Base-by-base conservation (phyloP, 2,329 filamentous ascomycete genomes). In the Ophiostoma piceae region DNA sequence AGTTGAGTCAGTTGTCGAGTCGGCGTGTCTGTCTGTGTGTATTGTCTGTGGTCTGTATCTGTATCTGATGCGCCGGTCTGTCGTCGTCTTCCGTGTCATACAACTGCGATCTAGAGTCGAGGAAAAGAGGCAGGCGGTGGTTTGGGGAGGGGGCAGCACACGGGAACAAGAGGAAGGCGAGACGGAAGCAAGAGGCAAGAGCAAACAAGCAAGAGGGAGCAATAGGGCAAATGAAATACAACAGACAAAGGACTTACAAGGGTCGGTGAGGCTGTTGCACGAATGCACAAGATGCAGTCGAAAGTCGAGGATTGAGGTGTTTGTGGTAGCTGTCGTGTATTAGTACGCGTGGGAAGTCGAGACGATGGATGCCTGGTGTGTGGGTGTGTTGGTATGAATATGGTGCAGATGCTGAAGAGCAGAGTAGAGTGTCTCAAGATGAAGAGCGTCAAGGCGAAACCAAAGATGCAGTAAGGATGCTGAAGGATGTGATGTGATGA, bases 211-310 rank as follows among this genome's bases (percentile, higher is more conserved):
- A 26, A 26, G 43, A 57, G 9, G 22, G 51, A 8, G 2, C 16
- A 57, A 57, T 7, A n/a, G n/a, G 19, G 3, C 12, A 57, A 14
- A 14, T 14, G 37, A 9, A 29, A 32, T 19, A 22, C 7, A 39
- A 64, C 9, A 64, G 57, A 32, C 22, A 62, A 29, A 62, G 32
- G 29, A 64, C 54, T 60, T 19, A 60, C 54, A 60, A 60, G 54
- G 54, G 54, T 60, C 43, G 43, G 12, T 60, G 54, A 26, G 54
- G 54, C 26, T 60, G 51, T 57, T 11, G 51, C 51, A 57, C 51
- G 22, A 12, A 57, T 12, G 51, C 51, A 57, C 51, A 26, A 57
- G 51, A 57, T 57, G 51, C 22, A 57, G n/a, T 22, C 26, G 22
- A 26, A 2, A 22, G n/a, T 57, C n/a, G 51, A 22, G n/a, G n/a